Conservation (phyloP, 495 filamentous ascomycete species). For the Penicillium daleae region DNA sequence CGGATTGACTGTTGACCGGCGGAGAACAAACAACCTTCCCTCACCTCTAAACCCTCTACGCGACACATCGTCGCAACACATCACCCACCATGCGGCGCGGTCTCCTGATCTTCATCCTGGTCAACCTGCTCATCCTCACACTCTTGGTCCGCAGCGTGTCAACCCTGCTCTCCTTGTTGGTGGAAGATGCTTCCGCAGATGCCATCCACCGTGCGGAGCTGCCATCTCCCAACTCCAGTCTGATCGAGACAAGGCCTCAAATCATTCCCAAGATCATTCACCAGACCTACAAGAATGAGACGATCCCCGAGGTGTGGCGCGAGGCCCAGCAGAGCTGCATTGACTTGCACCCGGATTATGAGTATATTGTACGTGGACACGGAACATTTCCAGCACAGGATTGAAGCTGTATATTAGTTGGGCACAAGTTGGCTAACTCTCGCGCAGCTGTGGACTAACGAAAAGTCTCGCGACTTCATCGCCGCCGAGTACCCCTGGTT, state of each 20-base stretch:
- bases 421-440: constrained; percentile 31
- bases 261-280: constrained; percentile 90
- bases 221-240: constrained; percentile 63
- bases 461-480: constrained; percentile 75
- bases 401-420: too few relatives aligned
- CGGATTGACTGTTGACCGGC: background rate
- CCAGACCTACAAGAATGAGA: constrained; percentile 81
- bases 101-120: constrained; percentile 63
- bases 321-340: constrained; percentile 75
- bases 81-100: constrained; percentile 63
- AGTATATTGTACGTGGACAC: constrained; percentile 68
- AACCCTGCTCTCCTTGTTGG: constrained; percentile 64
- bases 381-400: background rate
- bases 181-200: constrained; percentile 68
- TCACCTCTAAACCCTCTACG: background rate
- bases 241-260: constrained; percentile 62
- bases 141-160: constrained; percentile 65
- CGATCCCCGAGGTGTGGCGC: constrained; percentile 74
- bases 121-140: constrained; percentile 61
- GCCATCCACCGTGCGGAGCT: constrained; percentile 67
- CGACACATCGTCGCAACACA: background rate
- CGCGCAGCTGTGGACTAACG: constrained; percentile 82
- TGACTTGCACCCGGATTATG: constrained; percentile 75
- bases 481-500: constrained; percentile 83
- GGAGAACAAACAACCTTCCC: background rate